Conservation (phyloP, 2,329 filamentous ascomycete species). For the Fusarium cyanostomum region DNA sequence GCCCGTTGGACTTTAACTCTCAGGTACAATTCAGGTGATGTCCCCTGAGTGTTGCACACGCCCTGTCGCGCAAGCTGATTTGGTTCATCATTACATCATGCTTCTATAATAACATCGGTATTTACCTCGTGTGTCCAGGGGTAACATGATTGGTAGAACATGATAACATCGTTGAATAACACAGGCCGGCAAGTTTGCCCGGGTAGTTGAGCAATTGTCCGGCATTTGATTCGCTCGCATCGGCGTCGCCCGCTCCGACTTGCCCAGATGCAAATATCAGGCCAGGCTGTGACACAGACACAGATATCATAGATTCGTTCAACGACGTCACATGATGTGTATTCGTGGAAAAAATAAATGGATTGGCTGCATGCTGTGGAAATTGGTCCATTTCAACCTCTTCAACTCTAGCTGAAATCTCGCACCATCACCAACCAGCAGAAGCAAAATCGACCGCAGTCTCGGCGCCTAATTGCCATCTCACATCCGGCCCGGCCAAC, state of each 20-base stretch:
- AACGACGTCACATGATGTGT: constrained; percentile 23
- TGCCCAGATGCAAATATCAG: constrained; percentile 16
- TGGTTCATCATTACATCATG: background rate
- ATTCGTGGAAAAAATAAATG: background rate
- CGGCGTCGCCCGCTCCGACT: constrained; percentile 1
- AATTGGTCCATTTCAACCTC: background rate
- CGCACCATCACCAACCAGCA: constrained; percentile 1
- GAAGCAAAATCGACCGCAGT: constrained; percentile 9
- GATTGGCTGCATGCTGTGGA: background rate
- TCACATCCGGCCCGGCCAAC: constrained; percentile 15
- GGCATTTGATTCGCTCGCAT: background rate
- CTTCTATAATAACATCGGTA: too few relatives aligned
- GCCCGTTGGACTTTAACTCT: too few relatives aligned
- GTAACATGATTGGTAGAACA: rapidly evolving
- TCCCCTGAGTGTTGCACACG: too few relatives aligned
- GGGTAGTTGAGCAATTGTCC: background rate
- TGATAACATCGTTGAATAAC: background rate
- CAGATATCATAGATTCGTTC: constrained; percentile 2
- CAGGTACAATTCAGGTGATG: too few relatives aligned
- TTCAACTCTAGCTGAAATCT: background rate
- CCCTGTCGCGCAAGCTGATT: background rate
- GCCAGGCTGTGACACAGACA: constrained; percentile 4
- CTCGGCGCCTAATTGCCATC: too few relatives aligned
- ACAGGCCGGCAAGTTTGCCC: background rate
- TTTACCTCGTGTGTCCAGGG: too few relatives aligned